Conservation (phyloP, 495 filamentous ascomycete species). For the Hypomontagnella submonticulosa region DNA sequence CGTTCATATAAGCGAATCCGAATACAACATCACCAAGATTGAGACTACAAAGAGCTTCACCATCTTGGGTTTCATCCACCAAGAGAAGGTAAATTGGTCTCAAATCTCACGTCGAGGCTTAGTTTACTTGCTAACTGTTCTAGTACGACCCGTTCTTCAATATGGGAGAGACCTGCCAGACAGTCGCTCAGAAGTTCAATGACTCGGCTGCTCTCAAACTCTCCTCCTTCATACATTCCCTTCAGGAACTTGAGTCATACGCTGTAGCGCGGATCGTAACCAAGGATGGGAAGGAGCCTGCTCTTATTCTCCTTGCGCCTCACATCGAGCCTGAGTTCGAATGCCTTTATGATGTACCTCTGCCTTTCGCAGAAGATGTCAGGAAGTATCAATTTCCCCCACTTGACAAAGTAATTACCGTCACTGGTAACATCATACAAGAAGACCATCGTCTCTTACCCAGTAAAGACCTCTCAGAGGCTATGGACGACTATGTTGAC, state of each 20-base stretch:
- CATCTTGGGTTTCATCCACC: constrained; percentile 86
- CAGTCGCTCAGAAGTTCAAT: constrained; percentile 78
- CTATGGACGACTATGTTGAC: constrained; percentile 93
- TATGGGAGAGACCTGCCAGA: constrained; percentile 79
- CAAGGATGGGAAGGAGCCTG: constrained; percentile 80
- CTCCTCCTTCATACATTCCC: constrained; percentile 88
- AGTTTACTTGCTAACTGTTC: constrained; percentile 24
- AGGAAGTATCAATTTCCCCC: constrained; percentile 90
- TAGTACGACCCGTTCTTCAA: constrained; percentile 88
- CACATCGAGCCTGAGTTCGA: constrained; percentile 85
- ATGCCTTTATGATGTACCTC: constrained; percentile 87
- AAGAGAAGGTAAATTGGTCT: constrained; percentile 69
- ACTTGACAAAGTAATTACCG: constrained; percentile 85
- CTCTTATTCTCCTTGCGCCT: constrained; percentile 85
- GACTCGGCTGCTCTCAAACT: constrained; percentile 81
- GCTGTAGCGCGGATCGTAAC: constrained; percentile 86
- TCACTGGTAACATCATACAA: constrained; percentile 84
- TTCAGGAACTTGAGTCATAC: constrained; percentile 86
- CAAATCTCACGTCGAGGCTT: background rate
- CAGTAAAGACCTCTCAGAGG: constrained; percentile 72
- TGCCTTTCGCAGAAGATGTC: constrained; percentile 95
- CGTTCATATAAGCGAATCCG: constrained; percentile 85
- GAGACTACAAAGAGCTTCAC: constrained; percentile 79
- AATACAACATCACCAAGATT: constrained; percentile 82
- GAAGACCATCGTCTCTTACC: constrained; percentile 88